Base-by-base conservation (phyloP, 768 basidiomycete species). In the Chalciporus pseudorubinellus region DNA sequence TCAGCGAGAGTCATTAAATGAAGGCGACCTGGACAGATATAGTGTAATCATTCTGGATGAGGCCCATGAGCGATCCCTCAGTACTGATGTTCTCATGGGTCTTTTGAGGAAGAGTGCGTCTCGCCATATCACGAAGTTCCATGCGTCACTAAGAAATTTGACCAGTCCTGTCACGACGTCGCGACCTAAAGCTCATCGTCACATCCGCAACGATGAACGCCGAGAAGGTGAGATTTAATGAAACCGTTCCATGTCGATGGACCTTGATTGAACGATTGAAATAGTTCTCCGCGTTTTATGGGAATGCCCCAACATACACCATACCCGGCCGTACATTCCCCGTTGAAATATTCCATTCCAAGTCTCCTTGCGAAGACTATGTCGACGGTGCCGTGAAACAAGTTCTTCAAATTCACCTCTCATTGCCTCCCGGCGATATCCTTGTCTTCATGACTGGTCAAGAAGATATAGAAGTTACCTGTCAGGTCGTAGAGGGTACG, bases 171-270 rank as follows among this genome's bases (percentile, higher is more conserved):
- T 93, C 94, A 2, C 82, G 97, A 4, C 77, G 97, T 53, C 77
- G 95, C 50, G 97, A 99, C 66, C 74, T 98, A 39, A 98, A 93
- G 69, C 82, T 99, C 39, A 93, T 99, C 57, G 94, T 99, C 34
- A 98, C 97, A 1, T 98, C 97, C 8, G 97, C 97, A 3, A 99
- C 97, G 3, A 99, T 99, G 97, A 99, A 99, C 66, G 91, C 97
- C 1, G 94, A 97, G 44, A 99, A 99, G 84, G 94, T 90, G 57
- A 46, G 73, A 21, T 12, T 4, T 6, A 3, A 18, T 20, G 22
- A 24, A 12, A 31, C 43, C 12, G 29, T 8, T 12, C 14, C 16
- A 19, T 11, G 6, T 39, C 29, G 12, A 4, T 21, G 44, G 3
- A 10, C n/a, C 10, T 3, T 1, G 51, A 8, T 22, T 55, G 22